These are phyloP conservation scores for Prunus salicina DNA, from an alignment of 306 rosid species.

Conservation along the genomic window DNA sequence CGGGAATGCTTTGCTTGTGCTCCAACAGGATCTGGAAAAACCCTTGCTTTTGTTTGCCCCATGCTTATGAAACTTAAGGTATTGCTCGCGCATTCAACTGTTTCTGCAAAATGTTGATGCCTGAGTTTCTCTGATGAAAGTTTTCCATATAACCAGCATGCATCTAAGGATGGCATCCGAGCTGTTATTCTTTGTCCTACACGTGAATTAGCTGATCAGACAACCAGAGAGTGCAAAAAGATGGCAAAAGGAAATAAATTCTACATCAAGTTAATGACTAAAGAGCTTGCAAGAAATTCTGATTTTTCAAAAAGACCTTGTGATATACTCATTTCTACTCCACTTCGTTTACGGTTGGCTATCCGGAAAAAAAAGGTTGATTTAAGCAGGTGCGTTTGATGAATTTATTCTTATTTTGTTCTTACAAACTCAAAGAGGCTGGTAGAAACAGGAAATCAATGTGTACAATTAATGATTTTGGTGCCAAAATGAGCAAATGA, in stretches of 20 bases:
- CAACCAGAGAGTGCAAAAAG: conserved; percentile 86
- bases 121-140: conserved; percentile 24
- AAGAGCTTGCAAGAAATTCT: conserved; percentile 45
- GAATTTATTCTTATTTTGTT: conserved; percentile 11
- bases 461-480: neutral
- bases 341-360: conserved; percentile 70
- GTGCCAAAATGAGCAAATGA: neutral
- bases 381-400: conserved; percentile 63
- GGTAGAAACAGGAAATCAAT: neutral
- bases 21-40: conserved; percentile 98
- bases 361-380: conserved; percentile 60
- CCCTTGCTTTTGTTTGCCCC: conserved; percentile 86
- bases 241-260: conserved; percentile 68
- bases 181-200: conserved; percentile 85
- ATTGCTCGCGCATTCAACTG: conserved; percentile 20
- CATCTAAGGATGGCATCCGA: conserved; percentile 62
- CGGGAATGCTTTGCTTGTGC: conserved; percentile 99
- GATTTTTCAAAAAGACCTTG: conserved; percentile 71
- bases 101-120: conserved; percentile 14
- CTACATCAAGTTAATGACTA: conserved; percentile 69
- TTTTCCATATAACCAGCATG: conserved; percentile 33
- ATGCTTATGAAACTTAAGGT: conserved; percentile 94
- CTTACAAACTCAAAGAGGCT: conserved; percentile 3
- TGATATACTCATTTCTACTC: conserved; percentile 84
- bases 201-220: conserved; percentile 84